Percentiles rank a stretch among this genome's conserved stretches.
Conservation (phyloP, 1,139 yeast species). For the Taiozyma sp. region DNA sequence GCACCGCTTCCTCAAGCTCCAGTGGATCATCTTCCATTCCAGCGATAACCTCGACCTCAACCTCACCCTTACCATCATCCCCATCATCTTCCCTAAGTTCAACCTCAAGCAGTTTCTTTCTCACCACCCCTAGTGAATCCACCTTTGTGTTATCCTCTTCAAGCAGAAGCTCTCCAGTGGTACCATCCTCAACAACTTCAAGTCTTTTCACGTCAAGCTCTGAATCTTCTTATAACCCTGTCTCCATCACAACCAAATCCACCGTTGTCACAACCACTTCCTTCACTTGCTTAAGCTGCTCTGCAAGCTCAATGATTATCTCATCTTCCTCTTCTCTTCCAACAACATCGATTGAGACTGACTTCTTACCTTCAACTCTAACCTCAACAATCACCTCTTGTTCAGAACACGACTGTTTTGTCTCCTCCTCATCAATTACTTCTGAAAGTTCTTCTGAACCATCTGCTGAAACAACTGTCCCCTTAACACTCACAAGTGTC, state of each 20-base stretch:
- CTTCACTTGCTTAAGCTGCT: background rate
- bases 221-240: background rate
- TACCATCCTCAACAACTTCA: background rate
- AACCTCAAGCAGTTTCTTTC: background rate
- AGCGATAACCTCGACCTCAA: background rate
- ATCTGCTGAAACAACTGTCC: background rate
- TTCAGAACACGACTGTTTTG: background rate
- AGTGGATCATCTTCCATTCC: background rate
- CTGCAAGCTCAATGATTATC: background rate
- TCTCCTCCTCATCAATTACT: background rate
- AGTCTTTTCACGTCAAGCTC: background rate
- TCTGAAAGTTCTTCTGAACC: background rate
- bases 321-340: background rate
- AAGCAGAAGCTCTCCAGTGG: background rate
- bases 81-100: background rate
- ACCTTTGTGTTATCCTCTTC: background rate
- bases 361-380: background rate
- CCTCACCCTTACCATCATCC: background rate
- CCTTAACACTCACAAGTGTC: background rate
- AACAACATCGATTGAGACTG: background rate
- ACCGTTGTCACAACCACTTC: background rate
- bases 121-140: background rate
- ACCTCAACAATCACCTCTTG: background rate
- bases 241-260: background rate
- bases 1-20: background rate